Evolutionary conservation across 305 asterid species (phyloP).

Genomic region (Fraxinus baroniana): DNA sequence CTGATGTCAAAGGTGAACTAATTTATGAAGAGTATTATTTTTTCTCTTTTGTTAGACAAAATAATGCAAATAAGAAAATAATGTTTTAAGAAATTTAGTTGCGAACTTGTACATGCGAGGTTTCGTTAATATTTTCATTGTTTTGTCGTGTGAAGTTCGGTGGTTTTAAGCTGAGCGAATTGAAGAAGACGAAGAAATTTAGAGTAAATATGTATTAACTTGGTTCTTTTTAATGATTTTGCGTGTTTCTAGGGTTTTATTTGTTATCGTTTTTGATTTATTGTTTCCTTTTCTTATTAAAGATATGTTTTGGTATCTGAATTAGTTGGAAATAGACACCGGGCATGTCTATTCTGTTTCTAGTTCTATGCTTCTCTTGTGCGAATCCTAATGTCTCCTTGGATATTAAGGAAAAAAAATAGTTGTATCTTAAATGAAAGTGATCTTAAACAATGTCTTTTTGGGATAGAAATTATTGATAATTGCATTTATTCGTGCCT

Average conservation of each 20-base stretch:
- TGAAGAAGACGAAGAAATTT: neutral
- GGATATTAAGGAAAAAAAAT: neutral
- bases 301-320: neutral
- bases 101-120: neutral
- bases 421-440: neutral
- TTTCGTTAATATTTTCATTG: neutral
- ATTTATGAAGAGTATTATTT: neutral
- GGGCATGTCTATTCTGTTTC: neutral
- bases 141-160: neutral
- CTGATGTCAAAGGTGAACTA: neutral
- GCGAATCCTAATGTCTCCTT: neutral
- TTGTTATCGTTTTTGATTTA: neutral
- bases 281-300: neutral
- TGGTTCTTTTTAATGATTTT: neutral
- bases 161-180: neutral
- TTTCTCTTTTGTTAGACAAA: neutral
- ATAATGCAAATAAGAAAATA: neutral
- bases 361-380: neutral
- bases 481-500: neutral
- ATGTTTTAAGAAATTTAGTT: neutral
- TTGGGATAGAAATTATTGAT: neutral
- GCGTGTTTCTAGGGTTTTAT: neutral
- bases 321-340: neutral
- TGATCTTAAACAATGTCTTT: neutral
- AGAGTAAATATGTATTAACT: neutral